Base-by-base conservation (phyloP, 2,329 filamentous ascomycete genomes). In the Simplicillium sp. region DNA sequence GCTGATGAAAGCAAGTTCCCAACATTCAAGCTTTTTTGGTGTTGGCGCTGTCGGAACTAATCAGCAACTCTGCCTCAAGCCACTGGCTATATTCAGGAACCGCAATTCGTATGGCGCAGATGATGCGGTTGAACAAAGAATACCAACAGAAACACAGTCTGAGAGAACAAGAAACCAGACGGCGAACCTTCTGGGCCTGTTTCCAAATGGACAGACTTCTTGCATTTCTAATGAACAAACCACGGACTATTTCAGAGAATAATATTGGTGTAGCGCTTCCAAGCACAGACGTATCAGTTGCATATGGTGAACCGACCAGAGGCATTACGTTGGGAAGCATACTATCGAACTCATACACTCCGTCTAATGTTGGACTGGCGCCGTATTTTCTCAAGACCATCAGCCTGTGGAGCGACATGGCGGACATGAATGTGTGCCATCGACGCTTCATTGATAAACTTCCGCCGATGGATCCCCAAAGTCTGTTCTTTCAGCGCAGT, bases 171-270 rank as follows among this genome's bases (percentile, higher is more conserved):
- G 53, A 52, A 32, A 47, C 55, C 5, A 48, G 52, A 3, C 38
- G 51, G 5, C 49, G 52, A 8, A 54, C 53, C 11, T 54, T 52
- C 20, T 55, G 53, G 53, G 51, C 51, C 29, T 55, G 51, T 25
- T 47, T 54, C 18, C 9, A 6, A 9, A 43, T 43, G 33, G 41
- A 43, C 37, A 40, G 37, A 12, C 29, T 43, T 28, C 34, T 43
- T 29, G 38, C 41, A 3, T 40, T 45, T 45, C 14, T 52, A 46
- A 4, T 51, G 11, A 43, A 37, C 3, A 51, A 51, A 37, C 49
- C 44, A 8, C 42, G 44, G 37, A 32, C 15, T 40, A 29, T n/a
- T 18, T 43, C 18, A 18, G 37, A 15, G 20, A 25, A 25, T 9
- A 25, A 25, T 9, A 25, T 25, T 6, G 20, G 20, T 25, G 20